These are phyloP conservation scores for Ophiostoma sp. DNA, from an alignment of 2,329 filamentous ascomycete species.

Conservation along the genomic window DNA sequence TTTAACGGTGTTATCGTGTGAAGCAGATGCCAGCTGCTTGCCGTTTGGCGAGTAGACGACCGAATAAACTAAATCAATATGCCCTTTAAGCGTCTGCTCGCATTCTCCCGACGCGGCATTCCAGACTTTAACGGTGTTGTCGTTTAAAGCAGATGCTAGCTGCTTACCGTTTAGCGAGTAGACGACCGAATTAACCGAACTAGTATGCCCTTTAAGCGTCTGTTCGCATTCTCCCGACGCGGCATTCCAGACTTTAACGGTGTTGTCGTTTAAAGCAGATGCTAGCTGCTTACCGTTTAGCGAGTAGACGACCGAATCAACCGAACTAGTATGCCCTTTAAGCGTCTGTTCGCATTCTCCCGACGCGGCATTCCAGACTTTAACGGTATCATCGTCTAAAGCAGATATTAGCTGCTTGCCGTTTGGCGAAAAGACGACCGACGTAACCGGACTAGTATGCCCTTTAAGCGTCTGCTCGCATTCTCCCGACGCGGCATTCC, in stretches of 20 bases:
- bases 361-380: neutral
- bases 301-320: neutral
- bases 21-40: neutral
- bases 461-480: neutral
- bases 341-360: neutral
- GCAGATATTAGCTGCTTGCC: neutral
- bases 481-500: neutral
- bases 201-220: neutral
- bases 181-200: neutral
- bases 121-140: neutral
- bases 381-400: neutral
- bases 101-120: neutral
- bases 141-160: neutral
- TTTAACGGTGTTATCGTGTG: neutral
- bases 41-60: neutral
- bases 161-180: neutral
- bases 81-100: neutral
- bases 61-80: neutral
- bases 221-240: neutral
- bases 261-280: neutral
- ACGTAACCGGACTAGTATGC: accelerated
- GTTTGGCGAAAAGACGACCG: neutral
- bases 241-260: neutral
- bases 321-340: neutral
- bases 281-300: neutral